Evolutionary conservation across 495 filamentous ascomycete species (phyloP), one percentile per base, ranked within the genome.

Genomic region (Evansstolkia leycettana): DNA sequence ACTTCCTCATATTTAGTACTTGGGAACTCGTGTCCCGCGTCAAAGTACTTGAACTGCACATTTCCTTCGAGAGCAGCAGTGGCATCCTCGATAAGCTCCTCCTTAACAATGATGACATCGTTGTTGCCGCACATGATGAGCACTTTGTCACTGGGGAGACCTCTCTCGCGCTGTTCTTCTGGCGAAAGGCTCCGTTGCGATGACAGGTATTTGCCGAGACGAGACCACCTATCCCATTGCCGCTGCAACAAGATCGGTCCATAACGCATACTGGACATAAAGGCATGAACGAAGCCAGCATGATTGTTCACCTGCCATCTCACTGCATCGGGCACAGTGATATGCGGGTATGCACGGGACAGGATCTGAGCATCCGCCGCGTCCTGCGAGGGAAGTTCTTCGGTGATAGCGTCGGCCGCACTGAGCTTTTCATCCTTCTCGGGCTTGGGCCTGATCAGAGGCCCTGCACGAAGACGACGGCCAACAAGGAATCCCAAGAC

Each of bases 11-110:
- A 62, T 40, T 63, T 65, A 6, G 68, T 64, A 48, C 73, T 72
- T 11, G 72, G 67, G 31, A 76, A 65, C 20, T 75, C 72, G 44
- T 78, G 74, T 5, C 70, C 74, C 3, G 64, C 71, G n/a, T 66
- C 54, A 32, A 68, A 57, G 37, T 54, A 60, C 35, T 64, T 52
- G 41, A 71, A 62, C 16, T 56, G 45, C 13, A 65, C 58, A 40
- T 68, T 65, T 7, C 70, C 66, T 36, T 61, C 58, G 14, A 80
- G 47, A 13, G 58, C 63, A 16, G 57, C 54, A 0, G 46, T 64
- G 15, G 65, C 70, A 55, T 78, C 75, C 7, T 54, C 52, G n/a
- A 57, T 50, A n/a, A 75, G 42, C 44, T 89, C 73, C 14, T 70
- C 60, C 31, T 64, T 60, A 16, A 68, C 45, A 20, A 80, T 70